These are phyloP conservation scores for Solanum lycopersicoides DNA, from an alignment of 257 asterid genomes.

Conservation along the genomic window DNA sequence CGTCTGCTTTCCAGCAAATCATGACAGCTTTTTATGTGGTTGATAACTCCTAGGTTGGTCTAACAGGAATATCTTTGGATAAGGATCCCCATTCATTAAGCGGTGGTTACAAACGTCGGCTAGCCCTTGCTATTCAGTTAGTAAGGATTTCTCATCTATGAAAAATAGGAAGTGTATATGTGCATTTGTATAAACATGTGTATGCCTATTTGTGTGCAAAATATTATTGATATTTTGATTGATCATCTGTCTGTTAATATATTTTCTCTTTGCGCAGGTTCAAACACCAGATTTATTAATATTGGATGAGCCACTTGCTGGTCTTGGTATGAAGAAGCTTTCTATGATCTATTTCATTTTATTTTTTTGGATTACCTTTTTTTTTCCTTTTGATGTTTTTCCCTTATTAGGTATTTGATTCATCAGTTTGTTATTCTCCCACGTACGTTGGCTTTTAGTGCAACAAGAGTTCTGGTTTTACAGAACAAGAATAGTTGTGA, in stretches of 20 bases:
- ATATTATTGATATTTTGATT: not conserved
- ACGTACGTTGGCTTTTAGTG: not conserved
- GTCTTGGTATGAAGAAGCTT: constrained; percentile 59
- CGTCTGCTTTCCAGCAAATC: not conserved
- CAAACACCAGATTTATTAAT: constrained; percentile 77
- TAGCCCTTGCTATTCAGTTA: constrained; percentile 86
- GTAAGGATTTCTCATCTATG: constrained; percentile 32
- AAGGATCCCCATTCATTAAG: constrained; percentile 84
- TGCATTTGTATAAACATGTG: not conserved
- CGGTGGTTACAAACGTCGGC: constrained; percentile 96
- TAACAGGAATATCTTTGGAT: constrained; percentile 60
- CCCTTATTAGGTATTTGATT: not conserved
- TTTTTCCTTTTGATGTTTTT: not conserved
- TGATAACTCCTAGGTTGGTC: constrained; percentile 46
- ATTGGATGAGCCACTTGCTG: constrained; percentile 99
- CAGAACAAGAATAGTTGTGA: not conserved
- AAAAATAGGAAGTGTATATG: not conserved
- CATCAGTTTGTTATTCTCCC: not conserved
- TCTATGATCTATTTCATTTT: constrained; percentile 5
- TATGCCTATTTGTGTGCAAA: not conserved
- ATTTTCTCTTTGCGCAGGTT: constrained; percentile 42
- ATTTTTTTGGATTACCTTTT: not conserved
- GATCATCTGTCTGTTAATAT: constrained; percentile 12
- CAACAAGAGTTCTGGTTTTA: not conserved
- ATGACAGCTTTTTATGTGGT: not conserved